Base-by-base conservation (phyloP, 352 stramenopile species). In the Phytopythium kandeliae region DNA sequence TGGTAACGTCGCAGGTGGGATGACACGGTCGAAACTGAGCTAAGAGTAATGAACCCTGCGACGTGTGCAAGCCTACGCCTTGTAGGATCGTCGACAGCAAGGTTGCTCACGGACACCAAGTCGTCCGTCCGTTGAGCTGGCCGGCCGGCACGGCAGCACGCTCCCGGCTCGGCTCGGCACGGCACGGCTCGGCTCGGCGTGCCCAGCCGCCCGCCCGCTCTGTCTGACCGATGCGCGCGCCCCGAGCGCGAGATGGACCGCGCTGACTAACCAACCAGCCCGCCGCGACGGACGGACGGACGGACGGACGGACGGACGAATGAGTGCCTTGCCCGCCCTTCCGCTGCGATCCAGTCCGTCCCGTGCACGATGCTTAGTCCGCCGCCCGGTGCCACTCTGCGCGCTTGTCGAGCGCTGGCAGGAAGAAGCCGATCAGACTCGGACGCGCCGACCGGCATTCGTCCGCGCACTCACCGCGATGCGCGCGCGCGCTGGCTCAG, bases 341-440 rank as follows among this genome's bases (percentile, higher is more conserved):
- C n/a, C n/a, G n/a, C n/a, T n/a, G n/a, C n/a, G n/a, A n/a, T n/a
- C n/a, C n/a, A n/a, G 40, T 8, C 25, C 6, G 43, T 17, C 16
- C 26, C 26, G 30, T 48, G 43, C 28, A 22, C 26, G 16, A 50
- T 50, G 44, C 44, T 50, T 50, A 48, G 43, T 48, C 43, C 43
- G 41, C 40, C 19, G 38, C 6, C 38, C 37, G 37, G 17, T 24
- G 37, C 38, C 17, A 25, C 41, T 47, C 24, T 47, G 28, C n/a
- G n/a, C n/a, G n/a, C n/a, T n/a, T n/a, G n/a, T n/a, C n/a, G n/a
- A n/a, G n/a, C n/a, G n/a, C n/a, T n/a, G n/a, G n/a, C n/a, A n/a
- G 15, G 21, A 33, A 47, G 22, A 28, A 34, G 19, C 28, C 37
- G 26, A 30, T 38, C 31, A 36, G 31, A n/a, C n/a, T n/a, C n/a